phyloP scores from a whole-genome alignment of 2,329 filamentous ascomycete species.

The Beauveria australis region DNA sequence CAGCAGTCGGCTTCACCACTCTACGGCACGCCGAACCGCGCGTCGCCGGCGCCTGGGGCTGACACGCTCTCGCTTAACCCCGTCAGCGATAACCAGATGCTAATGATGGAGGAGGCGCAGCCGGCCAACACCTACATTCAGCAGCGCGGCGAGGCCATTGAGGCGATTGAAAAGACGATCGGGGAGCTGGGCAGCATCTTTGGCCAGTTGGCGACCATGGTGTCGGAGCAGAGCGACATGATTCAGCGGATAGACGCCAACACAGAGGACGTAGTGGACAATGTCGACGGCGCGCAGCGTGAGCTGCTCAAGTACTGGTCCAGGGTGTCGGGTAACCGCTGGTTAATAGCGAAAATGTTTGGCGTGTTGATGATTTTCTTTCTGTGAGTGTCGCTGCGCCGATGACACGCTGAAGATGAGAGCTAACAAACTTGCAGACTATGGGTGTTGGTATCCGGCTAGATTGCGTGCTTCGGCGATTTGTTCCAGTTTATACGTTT shows the following conservation, averaged over 20 bases:
- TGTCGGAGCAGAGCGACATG: conserved; percentile 94
- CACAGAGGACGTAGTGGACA: conserved; percentile 95
- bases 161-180: conserved; percentile 94
- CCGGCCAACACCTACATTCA: conserved; percentile 83
- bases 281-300: conserved; percentile 91
- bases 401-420: neutral
- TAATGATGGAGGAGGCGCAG: conserved; percentile 88
- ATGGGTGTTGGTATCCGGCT: conserved; percentile 33
- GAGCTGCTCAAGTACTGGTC: conserved; percentile 97
- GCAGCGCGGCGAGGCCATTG: conserved; percentile 89
- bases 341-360: conserved; percentile 77
- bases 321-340: conserved; percentile 86
- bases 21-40: conserved; percentile 68
- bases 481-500: neutral
- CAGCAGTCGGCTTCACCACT: conserved; percentile 75
- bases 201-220: conserved; percentile 91
- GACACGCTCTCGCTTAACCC: conserved; percentile 82
- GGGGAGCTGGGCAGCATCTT: conserved; percentile 85
- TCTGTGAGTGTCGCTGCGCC: conserved; percentile 37
- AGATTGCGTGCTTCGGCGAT: conserved; percentile 7
- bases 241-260: conserved; percentile 96
- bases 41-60: conserved; percentile 52
- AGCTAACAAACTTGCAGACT: conserved; percentile 21
- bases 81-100: conserved; percentile 71
- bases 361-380: conserved; percentile 92